Conservation (phyloP, 495 filamentous ascomycete genomes). For the Usnea hakonensis region DNA sequence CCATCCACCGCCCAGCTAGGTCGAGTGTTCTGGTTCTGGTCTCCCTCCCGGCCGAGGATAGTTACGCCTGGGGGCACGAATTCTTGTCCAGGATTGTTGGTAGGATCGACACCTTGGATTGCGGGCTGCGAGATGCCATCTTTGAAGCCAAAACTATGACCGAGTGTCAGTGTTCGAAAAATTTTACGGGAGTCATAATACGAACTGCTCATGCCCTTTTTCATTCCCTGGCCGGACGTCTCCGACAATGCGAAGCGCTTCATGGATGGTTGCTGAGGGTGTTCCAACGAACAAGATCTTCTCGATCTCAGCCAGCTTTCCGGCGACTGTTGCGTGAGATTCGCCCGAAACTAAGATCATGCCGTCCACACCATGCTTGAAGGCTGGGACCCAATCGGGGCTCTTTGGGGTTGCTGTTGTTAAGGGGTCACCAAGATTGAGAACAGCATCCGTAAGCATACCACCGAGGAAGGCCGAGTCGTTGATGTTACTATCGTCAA, state of each 20-base stretch:
- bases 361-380: slow-evolving; percentile 31
- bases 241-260: slow-evolving; percentile 26
- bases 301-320: slow-evolving; percentile 22
- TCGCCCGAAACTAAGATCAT: slow-evolving; percentile 28
- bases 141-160: slow-evolving; percentile 30
- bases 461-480: slow-evolving; percentile 22
- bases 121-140: slow-evolving; percentile 33
- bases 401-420: slow-evolving; percentile 3
- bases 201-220: slow-evolving; percentile 34
- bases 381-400: slow-evolving; percentile 27
- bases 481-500: slow-evolving; percentile 20
- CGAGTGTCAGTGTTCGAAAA: slow-evolving; percentile 13
- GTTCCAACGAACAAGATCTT: slow-evolving; percentile 20
- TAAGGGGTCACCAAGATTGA: slow-evolving; percentile 23
- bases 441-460: slow-evolving; percentile 25
- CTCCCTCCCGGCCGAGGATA: slow-evolving; percentile 27
- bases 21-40: slow-evolving; percentile 10
- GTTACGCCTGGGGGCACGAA: slow-evolving; percentile 27
- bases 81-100: slow-evolving; percentile 22
- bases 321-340: slow-evolving; percentile 18
- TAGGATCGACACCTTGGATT: slow-evolving; percentile 23
- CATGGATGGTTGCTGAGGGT: slow-evolving; percentile 20
- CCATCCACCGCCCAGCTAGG: slow-evolving; percentile 35
- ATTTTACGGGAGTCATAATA: neutral
- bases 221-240: slow-evolving; percentile 29